These are phyloP conservation scores for Phyllosticta citriasiana DNA, from an alignment of 2,329 filamentous ascomycete species.

Conservation along the genomic window DNA sequence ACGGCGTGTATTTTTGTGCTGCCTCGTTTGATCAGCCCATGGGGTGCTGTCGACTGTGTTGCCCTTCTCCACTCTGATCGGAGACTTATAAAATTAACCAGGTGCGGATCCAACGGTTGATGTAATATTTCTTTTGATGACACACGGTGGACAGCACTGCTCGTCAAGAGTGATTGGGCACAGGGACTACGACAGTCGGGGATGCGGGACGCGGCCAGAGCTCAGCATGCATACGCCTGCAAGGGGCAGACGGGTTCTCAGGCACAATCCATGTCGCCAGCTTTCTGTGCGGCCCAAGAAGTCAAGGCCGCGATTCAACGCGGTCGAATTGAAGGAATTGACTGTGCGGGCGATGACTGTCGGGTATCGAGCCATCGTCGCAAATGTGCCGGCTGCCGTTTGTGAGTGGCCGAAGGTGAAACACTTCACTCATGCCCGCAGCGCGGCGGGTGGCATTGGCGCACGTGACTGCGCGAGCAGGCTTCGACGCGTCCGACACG, in stretches of 20 bases:
- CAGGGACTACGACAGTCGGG: too few species aligned
- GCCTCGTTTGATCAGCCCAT: slow-evolving; percentile 7
- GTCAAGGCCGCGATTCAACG: too few species aligned
- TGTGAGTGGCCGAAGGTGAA: neutral
- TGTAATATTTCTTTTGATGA: neutral
- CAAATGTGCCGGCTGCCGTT: neutral
- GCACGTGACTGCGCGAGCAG: neutral
- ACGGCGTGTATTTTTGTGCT: neutral
- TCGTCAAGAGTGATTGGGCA: neutral
- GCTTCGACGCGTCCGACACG: neutral
- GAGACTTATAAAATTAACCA: neutral
- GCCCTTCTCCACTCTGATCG: neutral
- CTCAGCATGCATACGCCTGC: too few species aligned
- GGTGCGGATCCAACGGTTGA: neutral
- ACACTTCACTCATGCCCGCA: neutral
- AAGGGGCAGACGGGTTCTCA: too few species aligned
- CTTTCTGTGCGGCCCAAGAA: too few species aligned
- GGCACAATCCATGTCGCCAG: too few species aligned
- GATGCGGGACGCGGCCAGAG: too few species aligned
- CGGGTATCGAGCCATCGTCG: neutral
- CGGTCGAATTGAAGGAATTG: neutral
- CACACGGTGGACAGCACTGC: neutral
- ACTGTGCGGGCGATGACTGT: neutral
- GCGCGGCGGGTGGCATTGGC: neutral
- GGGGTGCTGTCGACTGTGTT: slow-evolving; percentile 1